Evolutionary conservation across 768 basidiomycete genomes (phyloP).

Genomic region (Phaffia australis): DNA sequence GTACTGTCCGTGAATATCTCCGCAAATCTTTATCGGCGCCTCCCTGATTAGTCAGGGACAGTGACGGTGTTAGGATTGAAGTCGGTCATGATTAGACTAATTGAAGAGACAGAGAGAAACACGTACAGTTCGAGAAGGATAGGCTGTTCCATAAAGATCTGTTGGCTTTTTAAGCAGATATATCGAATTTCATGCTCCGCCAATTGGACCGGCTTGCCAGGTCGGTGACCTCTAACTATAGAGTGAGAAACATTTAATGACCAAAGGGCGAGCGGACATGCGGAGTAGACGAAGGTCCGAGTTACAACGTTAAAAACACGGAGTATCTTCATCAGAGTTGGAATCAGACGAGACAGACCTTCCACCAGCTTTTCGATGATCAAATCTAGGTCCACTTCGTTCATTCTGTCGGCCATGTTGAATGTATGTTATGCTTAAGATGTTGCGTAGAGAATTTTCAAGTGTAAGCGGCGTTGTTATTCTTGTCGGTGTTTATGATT

Average conservation of each 20-base stretch:
- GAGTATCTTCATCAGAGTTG: slow-evolving; percentile 25
- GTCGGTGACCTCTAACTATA: slow-evolving; percentile 91
- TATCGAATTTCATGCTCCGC: slow-evolving; percentile 99
- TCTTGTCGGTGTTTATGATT: not conserved
- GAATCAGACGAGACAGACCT: slow-evolving; percentile 50
- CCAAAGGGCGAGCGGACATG: not conserved
- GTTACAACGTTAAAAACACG: slow-evolving; percentile 10
- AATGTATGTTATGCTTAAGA: not conserved
- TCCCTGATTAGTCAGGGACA: slow-evolving; percentile 41
- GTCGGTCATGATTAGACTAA: not conserved
- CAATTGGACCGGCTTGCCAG: slow-evolving; percentile 93
- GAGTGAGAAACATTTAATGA: not conserved
- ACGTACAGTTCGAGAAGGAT: slow-evolving; percentile 72
- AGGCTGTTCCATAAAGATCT: slow-evolving; percentile 99
- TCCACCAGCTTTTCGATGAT: slow-evolving; percentile 97
- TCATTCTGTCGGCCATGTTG: slow-evolving; percentile 12
- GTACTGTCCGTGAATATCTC: slow-evolving; percentile 99
- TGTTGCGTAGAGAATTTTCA: not conserved
- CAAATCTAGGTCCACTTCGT: slow-evolving; percentile 78
- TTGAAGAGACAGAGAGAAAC: slow-evolving; percentile 10
- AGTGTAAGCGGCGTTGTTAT: not conserved
- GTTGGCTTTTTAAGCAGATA: slow-evolving; percentile 93
- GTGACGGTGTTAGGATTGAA: not conserved
- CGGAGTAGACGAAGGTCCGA: not conserved
- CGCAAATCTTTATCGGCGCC: slow-evolving; percentile 99